Percentiles rank a stretch among this genome's conserved stretches.
Conservation (phyloP, 2,329 filamentous ascomycete genomes). For the Colletotrichum tanaceti region DNA sequence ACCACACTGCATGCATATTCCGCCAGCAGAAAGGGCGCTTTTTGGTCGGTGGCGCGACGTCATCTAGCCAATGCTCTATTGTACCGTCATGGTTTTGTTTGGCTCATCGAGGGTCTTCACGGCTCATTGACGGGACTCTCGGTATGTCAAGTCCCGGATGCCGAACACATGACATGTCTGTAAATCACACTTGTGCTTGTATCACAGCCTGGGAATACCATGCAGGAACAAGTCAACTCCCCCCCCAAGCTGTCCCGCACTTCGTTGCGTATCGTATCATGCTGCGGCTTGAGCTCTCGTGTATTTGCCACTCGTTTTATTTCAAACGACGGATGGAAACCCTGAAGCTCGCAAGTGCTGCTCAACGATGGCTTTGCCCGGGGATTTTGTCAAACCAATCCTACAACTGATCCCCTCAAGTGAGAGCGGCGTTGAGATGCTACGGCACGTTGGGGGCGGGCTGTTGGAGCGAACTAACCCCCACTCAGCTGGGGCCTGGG, state of each 20-base stretch:
- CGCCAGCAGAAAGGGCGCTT: not conserved
- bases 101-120: not conserved
- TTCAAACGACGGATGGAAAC: not conserved
- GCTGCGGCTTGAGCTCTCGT: not conserved
- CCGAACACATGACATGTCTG: not conserved
- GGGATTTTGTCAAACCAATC: not conserved
- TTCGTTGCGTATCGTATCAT: not conserved
- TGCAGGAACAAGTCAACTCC: not conserved
- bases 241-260: not conserved
- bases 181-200: no score
- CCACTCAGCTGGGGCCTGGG: constrained; percentile 17
- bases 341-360: not conserved
- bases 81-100: not conserved
- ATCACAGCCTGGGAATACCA: not conserved
- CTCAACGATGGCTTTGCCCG: not conserved
- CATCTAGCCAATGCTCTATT: not conserved
- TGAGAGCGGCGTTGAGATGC: not conserved
- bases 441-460: constrained; percentile 7
- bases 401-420: not conserved
- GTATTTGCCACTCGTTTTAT: not conserved
- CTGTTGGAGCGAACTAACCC: constrained; percentile 31
- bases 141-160: not conserved
- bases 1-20: not conserved
- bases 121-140: not conserved
- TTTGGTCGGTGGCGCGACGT: not conserved